Evolutionary conservation across 495 filamentous ascomycete species (phyloP).

Genomic region (Talaromyces wortmannii): DNA sequence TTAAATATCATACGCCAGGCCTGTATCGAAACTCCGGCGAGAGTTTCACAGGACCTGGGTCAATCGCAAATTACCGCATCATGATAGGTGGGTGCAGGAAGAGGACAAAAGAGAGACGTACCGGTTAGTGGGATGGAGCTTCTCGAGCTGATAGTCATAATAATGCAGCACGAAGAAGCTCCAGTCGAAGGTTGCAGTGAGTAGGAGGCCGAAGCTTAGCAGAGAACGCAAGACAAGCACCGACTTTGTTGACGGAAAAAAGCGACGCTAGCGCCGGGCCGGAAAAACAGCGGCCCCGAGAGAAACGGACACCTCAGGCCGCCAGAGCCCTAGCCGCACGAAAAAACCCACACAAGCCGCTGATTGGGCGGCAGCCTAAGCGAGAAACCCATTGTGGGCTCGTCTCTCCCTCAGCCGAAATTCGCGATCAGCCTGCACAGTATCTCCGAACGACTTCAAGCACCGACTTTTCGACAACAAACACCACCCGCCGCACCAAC

Average conservation of each 20-base stretch:
- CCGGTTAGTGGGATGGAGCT: neutral
- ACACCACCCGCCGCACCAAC: conserved; percentile 29
- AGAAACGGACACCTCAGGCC: neutral
- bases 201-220: neutral
- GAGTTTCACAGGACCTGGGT: conserved; percentile 70
- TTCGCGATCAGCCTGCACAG: conserved; percentile 24
- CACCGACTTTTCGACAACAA: conserved; percentile 39
- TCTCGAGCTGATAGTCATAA: no score
- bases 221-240: conserved; percentile 5
- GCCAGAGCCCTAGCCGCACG: conserved; percentile 32
- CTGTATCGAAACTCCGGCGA: conserved; percentile 81
- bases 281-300: conserved; percentile 10
- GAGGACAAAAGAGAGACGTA: conserved; percentile 1
- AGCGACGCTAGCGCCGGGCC: conserved; percentile 14
- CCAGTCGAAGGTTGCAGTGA: neutral
- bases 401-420: conserved; percentile 24
- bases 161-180: neutral
- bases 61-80: conserved; percentile 99
- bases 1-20: conserved; percentile 70
- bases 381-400: conserved; percentile 25
- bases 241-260: neutral
- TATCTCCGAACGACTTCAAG: conserved; percentile 29
- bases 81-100: conserved; percentile 30
- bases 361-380: conserved; percentile 23
- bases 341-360: conserved; percentile 7